Evolutionary conservation across 192 early-diverging fungal species (phyloP).

Genomic region (Backusella tuberculispora): DNA sequence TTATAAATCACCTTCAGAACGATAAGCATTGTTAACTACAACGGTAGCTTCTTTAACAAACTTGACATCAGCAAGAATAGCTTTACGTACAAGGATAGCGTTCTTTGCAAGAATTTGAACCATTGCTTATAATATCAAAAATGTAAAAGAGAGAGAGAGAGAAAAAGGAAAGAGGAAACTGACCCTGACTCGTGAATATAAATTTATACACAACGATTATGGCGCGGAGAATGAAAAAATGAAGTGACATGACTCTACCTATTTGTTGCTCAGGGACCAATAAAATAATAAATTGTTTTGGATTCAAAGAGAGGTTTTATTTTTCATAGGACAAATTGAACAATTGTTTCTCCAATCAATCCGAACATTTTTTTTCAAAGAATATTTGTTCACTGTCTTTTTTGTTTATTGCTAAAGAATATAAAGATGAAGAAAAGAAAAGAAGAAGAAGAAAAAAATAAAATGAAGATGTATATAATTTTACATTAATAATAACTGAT

Average conservation of each 20-base stretch:
- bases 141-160: neutral
- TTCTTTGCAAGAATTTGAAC: neutral
- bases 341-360: neutral
- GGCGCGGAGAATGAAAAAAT: neutral
- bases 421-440: too few species aligned
- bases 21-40: conserved; percentile 51
- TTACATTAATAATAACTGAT: too few species aligned
- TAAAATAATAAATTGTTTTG: neutral
- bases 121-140: neutral
- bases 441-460: too few species aligned
- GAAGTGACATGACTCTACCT: neutral
- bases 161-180: neutral
- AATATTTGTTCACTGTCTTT: too few species aligned
- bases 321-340: neutral
- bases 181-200: neutral
- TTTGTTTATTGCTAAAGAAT: too few species aligned
- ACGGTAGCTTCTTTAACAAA: neutral
- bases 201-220: neutral
- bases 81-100: neutral
- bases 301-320: neutral
- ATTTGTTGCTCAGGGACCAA: conserved; percentile 14
- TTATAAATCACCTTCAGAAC: conserved; percentile 41
- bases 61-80: neutral
- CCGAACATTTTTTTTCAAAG: too few species aligned
- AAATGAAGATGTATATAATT: too few species aligned